Evolutionary conservation across 768 basidiomycete species (phyloP).

Genomic region (Mrakia frigida): DNA sequence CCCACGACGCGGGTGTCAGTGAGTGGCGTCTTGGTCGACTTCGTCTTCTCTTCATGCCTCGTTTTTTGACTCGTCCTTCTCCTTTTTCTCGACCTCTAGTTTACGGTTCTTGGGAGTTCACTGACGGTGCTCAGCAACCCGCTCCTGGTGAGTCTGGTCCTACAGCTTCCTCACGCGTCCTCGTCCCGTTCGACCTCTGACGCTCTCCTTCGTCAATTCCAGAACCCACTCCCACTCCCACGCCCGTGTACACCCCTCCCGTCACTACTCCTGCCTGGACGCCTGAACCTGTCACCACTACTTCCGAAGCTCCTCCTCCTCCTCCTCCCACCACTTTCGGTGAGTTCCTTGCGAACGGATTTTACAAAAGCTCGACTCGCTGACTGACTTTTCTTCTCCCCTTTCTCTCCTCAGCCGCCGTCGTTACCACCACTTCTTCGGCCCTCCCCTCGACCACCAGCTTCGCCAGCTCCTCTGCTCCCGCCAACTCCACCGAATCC

Average conservation of each 20-base stretch:
- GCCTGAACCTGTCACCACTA: not conserved
- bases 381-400: not conserved
- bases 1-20: constrained; percentile 47
- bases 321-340: constrained; percentile 1
- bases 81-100: constrained; percentile 43
- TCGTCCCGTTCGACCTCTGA: not conserved
- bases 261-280: not conserved
- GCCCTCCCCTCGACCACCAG: not conserved
- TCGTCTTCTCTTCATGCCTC: not conserved
- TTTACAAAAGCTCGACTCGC: not conserved
- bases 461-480: not conserved
- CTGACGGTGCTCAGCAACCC: constrained; percentile 43
- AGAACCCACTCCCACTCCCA: not conserved
- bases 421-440: not conserved
- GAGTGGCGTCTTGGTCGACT: not conserved
- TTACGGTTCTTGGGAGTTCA: constrained; percentile 59
- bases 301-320: constrained; percentile 1
- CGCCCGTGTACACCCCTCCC: not conserved
- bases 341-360: not conserved
- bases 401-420: not conserved
- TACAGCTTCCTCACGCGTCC: not conserved
- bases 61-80: not conserved
- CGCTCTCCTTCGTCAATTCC: not conserved
- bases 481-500: not conserved
- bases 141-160: constrained; percentile 1